Percentiles rank a stretch among this genome's conserved stretches.
Conservation (phyloP, 805 yeast genomes). For the Schizosaccharomyces osmophilus region DNA sequence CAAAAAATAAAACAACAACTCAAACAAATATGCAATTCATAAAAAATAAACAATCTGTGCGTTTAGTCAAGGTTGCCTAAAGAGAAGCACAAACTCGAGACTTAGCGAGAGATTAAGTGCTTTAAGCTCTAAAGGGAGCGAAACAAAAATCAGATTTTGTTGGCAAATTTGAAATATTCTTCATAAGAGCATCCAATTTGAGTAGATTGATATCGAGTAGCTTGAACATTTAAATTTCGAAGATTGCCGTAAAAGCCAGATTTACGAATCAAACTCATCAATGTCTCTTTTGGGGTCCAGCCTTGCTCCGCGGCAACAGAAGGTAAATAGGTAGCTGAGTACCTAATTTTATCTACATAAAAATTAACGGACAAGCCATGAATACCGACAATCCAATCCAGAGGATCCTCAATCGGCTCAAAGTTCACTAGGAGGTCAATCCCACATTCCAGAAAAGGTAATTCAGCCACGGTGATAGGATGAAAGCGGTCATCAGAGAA, state of each 20-base stretch:
- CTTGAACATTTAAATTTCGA: neutral
- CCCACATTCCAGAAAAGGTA: conserved; percentile 26
- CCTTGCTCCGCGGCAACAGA: conserved; percentile 72
- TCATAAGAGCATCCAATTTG: neutral
- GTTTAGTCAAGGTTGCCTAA: no score
- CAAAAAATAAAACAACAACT: no score
- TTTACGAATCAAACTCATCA: conserved; percentile 44
- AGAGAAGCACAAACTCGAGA: no score
- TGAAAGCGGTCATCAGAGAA: conserved; percentile 54
- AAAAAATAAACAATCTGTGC: no score
- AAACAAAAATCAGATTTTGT: neutral
- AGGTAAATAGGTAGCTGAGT: conserved; percentile 62
- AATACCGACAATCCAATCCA: conserved; percentile 58
- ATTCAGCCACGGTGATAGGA: conserved; percentile 34
- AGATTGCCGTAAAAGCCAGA: conserved; percentile 27
- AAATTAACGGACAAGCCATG: conserved; percentile 57
- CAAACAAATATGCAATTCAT: no score
- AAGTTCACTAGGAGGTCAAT: conserved; percentile 17
- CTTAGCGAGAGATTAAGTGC: neutral
- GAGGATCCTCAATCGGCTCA: conserved; percentile 24
- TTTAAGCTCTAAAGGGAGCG: neutral
- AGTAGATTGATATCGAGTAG: neutral
- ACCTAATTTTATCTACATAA: conserved; percentile 16
- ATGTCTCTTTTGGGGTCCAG: conserved; percentile 53
- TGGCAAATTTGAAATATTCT: neutral